Evolutionary conservation across 2,329 filamentous ascomycete genomes (phyloP).

Genomic region (Fusarium devonianum): DNA sequence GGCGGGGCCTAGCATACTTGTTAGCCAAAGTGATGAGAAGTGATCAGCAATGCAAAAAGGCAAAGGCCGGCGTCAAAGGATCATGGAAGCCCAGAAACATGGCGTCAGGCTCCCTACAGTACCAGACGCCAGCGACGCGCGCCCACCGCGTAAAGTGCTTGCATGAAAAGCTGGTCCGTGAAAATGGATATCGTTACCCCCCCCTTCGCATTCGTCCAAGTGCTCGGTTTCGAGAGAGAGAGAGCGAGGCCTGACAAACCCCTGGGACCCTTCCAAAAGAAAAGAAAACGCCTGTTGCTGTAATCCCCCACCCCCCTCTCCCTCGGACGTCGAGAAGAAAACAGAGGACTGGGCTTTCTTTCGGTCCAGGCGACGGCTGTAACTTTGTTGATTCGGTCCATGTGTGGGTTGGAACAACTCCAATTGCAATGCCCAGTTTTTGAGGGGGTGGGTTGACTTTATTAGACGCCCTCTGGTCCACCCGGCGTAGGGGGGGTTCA

Average conservation of each 20-base stretch:
- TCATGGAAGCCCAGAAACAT: slow-evolving; percentile 15
- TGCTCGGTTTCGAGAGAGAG: slow-evolving; percentile 1
- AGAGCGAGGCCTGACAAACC: too few relatives aligned
- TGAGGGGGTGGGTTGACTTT: slow-evolving; percentile 8
- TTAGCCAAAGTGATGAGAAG: background rate
- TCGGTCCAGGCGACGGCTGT: slow-evolving; percentile 1
- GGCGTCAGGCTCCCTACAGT: slow-evolving; percentile 32
- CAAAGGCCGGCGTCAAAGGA: background rate
- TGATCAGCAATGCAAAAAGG: background rate
- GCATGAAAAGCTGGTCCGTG: slow-evolving; percentile 15
- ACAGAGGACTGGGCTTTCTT: background rate
- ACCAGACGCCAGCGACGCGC: slow-evolving; percentile 20
- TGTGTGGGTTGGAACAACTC: slow-evolving; percentile 13
- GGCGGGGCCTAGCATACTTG: background rate
- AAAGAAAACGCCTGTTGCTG: too few relatives aligned
- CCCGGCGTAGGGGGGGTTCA: slow-evolving; percentile 5
- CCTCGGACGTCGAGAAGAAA: background rate
- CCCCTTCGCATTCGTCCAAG: background rate
- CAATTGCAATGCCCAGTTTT: slow-evolving; percentile 11
- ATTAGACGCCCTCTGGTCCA: slow-evolving; percentile 11
- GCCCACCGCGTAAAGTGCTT: slow-evolving; percentile 37
- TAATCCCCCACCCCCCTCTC: background rate
- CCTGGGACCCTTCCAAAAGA: background rate
- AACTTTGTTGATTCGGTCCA: slow-evolving; percentile 4
- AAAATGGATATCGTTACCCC: background rate